Conservation (phyloP, 1,284 basidiomycete genomes). For the Coniferiporia sulphurascens region DNA sequence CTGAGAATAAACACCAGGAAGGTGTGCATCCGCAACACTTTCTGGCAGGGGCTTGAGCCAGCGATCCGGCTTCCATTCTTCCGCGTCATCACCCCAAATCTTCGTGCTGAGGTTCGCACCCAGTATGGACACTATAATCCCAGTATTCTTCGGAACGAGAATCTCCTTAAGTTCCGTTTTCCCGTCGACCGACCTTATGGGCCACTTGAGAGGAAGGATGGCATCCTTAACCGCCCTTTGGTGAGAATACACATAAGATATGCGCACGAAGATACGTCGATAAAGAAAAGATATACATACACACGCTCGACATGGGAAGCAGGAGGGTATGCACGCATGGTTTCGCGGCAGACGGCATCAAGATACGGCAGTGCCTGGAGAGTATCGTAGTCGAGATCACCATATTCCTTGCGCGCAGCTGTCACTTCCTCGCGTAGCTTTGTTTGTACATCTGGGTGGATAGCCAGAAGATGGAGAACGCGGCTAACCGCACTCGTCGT, state of each 20-base stretch:
- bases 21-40: constrained; percentile 6
- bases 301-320: constrained; percentile 24
- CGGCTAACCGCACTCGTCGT: constrained; percentile 27
- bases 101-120: constrained; percentile 12
- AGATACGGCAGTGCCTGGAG: constrained; percentile 33
- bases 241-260: too few relatives aligned
- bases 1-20: constrained; percentile 13
- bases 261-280: neutral
- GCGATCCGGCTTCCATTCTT: constrained; percentile 16
- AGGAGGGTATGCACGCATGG: constrained; percentile 32
- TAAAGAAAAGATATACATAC: constrained; percentile 2
- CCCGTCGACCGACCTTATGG: constrained; percentile 9
- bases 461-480: constrained; percentile 27
- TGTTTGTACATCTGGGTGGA: constrained; percentile 25
- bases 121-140: constrained; percentile 6
- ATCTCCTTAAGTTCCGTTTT: constrained; percentile 12
- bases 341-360: constrained; percentile 37
- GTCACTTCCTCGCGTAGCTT: constrained; percentile 27
- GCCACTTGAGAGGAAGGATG: constrained; percentile 12
- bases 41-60: constrained; percentile 14
- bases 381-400: constrained; percentile 31
- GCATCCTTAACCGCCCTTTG: constrained; percentile 8
- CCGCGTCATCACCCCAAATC: constrained; percentile 17
- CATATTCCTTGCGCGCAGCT: constrained; percentile 19
- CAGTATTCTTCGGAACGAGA: constrained; percentile 10